A percentile compares a stretch with the other conserved stretches of the same genome.
Conservation (phyloP, 768 basidiomycete species). For the Tulasnella calospora region DNA sequence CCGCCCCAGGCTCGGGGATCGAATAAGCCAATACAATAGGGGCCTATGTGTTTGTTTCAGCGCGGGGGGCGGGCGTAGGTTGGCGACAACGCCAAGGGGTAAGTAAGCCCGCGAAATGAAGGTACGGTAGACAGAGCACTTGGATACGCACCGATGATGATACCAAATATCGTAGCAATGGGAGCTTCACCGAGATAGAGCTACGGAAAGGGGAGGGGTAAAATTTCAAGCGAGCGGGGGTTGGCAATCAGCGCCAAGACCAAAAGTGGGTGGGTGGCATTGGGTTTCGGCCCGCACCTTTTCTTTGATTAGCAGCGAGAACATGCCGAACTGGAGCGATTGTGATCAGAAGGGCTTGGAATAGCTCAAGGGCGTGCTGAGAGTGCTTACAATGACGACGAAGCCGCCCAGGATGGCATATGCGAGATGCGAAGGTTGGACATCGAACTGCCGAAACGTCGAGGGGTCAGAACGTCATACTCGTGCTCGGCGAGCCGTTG, state of each 20-base stretch:
- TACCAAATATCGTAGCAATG: conserved; percentile 89
- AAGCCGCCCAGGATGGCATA: conserved; percentile 80
- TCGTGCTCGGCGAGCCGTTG: background rate
- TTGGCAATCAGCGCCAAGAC: background rate
- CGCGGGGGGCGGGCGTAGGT: conserved; percentile 16
- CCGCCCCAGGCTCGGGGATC: conserved; percentile 69
- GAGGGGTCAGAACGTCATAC: background rate
- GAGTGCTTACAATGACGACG: conserved; percentile 58
- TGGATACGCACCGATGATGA: conserved; percentile 56
- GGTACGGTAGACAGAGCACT: background rate
- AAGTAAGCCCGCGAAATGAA: conserved; percentile 35
- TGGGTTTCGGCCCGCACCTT: conserved; percentile 44
- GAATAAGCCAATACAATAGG: conserved; percentile 75
- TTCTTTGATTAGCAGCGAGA: conserved; percentile 86
- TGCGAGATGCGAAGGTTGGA: conserved; percentile 64
- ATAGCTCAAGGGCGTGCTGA: background rate
- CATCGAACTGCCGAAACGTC: conserved; percentile 45
- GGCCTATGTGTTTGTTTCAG: conserved; percentile 43
- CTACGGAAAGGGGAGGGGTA: conserved; percentile 36
- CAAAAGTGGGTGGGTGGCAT: too few relatives aligned
- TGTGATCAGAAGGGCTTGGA: background rate
- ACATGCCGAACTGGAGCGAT: conserved; percentile 77
- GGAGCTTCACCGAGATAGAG: conserved; percentile 95
- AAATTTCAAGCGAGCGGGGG: background rate
- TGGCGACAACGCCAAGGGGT: conserved; percentile 3